Percentiles rank a stretch among this genome's conserved stretches.
Conservation (phyloP, 306 rosid species). For the Castanea crenata region DNA sequence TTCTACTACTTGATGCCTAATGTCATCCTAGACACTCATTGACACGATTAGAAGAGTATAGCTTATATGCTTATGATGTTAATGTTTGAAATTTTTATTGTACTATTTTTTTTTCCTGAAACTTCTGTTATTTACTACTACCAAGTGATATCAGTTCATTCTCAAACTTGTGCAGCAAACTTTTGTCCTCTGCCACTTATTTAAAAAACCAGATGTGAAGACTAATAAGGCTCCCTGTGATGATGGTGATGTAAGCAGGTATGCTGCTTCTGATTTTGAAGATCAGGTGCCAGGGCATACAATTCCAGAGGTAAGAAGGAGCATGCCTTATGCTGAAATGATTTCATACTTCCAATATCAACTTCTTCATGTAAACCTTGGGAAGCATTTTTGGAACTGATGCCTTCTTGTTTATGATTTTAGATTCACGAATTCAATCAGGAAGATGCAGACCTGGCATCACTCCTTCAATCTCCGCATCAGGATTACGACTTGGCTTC, state of each 20-base stretch:
- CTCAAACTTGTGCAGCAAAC: conserved; percentile 36
- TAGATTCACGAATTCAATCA: conserved; percentile 5
- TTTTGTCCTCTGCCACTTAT: conserved; percentile 52
- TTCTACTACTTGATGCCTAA: not conserved
- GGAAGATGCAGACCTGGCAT: not conserved
- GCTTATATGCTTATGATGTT: not conserved
- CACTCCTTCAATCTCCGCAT: not conserved
- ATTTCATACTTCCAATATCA: not conserved
- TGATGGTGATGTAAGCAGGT: conserved; percentile 35
- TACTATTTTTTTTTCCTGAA: not conserved
- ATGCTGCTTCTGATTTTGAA: conserved; percentile 16
- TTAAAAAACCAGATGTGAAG: conserved; percentile 18
- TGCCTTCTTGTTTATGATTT: conserved; percentile 8
- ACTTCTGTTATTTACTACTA: not conserved
- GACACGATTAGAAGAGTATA: not conserved
- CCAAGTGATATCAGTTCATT: not conserved
- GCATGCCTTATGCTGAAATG: not conserved
- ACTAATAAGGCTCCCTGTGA: not conserved
- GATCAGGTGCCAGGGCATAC: not conserved
- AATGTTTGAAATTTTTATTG: not conserved
- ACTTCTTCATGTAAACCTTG: not conserved
- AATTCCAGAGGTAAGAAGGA: conserved; percentile 39
- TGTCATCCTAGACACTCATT: not conserved
- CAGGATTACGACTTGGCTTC: not conserved
- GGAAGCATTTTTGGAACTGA: conserved; percentile 15